Evolutionary conservation across 352 stramenopile genomes (phyloP).

Genomic region (Elongisporangium undulatum): DNA sequence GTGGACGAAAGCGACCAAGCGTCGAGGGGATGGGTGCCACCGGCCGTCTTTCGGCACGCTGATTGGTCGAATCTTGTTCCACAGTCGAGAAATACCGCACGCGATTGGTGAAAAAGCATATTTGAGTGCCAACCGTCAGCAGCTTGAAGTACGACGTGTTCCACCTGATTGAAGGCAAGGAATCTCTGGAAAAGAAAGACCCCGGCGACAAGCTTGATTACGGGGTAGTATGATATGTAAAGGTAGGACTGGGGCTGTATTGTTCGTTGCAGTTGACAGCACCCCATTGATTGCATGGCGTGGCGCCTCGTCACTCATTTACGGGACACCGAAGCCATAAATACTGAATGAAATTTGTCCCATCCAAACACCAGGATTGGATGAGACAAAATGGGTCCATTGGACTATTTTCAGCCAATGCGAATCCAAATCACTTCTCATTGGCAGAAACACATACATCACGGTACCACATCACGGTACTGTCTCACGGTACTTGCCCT

Average conservation of each 20-base stretch:
- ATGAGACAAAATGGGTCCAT: neutral
- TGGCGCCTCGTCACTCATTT: neutral
- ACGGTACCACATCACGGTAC: neutral
- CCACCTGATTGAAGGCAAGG: too few species aligned
- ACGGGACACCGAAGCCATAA: neutral
- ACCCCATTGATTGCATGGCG: neutral
- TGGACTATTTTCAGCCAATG: neutral
- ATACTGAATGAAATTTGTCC: neutral
- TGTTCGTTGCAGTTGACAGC: neutral
- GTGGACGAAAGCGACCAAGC: neutral
- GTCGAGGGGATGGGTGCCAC: neutral
- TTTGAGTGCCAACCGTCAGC: neutral
- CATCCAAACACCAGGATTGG: neutral
- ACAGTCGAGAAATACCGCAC: neutral
- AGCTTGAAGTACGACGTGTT: neutral
- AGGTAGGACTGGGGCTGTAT: neutral
- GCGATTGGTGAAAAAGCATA: slow-evolving; percentile 3
- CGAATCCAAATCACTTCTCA: neutral
- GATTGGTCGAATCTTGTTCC: slow-evolving; percentile 1
- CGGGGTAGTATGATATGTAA: neutral
- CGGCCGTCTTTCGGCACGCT: neutral
- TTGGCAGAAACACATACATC: neutral
- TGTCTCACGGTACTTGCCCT: too few species aligned
- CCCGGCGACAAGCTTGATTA: neutral
- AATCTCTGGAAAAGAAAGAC: neutral